Conservation (phyloP, 2,329 filamentous ascomycete species). For the Mariannaea elegans region DNA sequence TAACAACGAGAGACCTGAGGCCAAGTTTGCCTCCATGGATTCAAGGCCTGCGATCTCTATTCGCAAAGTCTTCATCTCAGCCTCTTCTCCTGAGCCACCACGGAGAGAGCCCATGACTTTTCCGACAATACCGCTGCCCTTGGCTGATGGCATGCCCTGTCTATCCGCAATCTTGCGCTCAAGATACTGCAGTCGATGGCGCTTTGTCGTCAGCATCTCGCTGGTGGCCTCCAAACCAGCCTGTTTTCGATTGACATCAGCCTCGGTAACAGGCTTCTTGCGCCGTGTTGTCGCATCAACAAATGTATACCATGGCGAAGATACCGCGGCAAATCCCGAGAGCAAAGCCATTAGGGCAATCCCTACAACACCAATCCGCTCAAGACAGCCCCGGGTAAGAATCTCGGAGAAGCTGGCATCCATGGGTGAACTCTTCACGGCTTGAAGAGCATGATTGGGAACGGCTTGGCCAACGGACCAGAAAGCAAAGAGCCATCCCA, state of each 20-base stretch:
- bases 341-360: slow-evolving; percentile 87
- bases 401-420: slow-evolving; percentile 46
- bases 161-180: slow-evolving; percentile 65
- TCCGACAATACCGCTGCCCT: slow-evolving; percentile 68
- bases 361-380: slow-evolving; percentile 83
- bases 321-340: slow-evolving; percentile 91
- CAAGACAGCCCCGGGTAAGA: slow-evolving; percentile 64
- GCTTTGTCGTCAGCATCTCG: slow-evolving; percentile 81
- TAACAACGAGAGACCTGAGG: slow-evolving; percentile 70
- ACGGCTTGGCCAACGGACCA: slow-evolving; percentile 78
- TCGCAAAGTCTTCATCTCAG: slow-evolving; percentile 69
- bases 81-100: slow-evolving; percentile 67
- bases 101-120: slow-evolving; percentile 78
- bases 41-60: slow-evolving; percentile 83
- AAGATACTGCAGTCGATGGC: slow-evolving; percentile 74
- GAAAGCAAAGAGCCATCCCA: slow-evolving; percentile 75
- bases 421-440: slow-evolving; percentile 31
- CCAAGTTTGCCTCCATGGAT: slow-evolving; percentile 78
- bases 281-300: slow-evolving; percentile 63
- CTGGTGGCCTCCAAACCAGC: slow-evolving; percentile 80
- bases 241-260: slow-evolving; percentile 79
- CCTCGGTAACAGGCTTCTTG: slow-evolving; percentile 72
- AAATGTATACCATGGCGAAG: slow-evolving; percentile 86
- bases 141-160: slow-evolving; percentile 34
- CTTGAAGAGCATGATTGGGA: slow-evolving; percentile 49